These are phyloP conservation scores for Beauveria scarabaeidicola DNA, from an alignment of 2,329 filamentous ascomycete species.

Conservation along the genomic window DNA sequence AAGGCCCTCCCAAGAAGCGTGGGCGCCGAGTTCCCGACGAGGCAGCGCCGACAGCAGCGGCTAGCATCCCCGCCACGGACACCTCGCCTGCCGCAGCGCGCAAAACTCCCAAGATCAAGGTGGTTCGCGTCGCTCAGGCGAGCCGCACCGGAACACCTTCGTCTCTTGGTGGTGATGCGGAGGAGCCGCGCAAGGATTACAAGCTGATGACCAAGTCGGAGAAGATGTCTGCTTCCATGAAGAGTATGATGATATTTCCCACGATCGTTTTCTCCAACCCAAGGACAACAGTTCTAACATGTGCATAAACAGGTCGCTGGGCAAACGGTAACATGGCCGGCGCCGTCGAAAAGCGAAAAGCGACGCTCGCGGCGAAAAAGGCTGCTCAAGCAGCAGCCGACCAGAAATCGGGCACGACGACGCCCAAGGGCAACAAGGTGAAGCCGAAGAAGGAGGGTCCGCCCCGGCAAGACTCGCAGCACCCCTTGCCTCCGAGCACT, in stretches of 20 bases:
- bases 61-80: background rate
- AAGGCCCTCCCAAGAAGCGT: constrained; percentile 31
- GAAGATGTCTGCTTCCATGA: constrained; percentile 59
- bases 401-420: constrained; percentile 26
- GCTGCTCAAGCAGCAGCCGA: constrained; percentile 35
- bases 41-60: background rate
- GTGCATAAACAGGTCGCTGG: constrained; percentile 41
- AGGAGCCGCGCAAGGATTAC: constrained; percentile 44
- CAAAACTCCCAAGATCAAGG: constrained; percentile 32
- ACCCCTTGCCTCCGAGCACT: constrained; percentile 3
- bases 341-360: constrained; percentile 53
- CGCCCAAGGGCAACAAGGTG: constrained; percentile 28
- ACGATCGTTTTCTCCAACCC: background rate
- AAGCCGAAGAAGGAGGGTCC: constrained; percentile 28
- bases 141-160: constrained; percentile 24
- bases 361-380: constrained; percentile 52
- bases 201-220: constrained; percentile 55
- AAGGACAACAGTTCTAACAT: background rate
- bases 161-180: constrained; percentile 24
- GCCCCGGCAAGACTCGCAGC: constrained; percentile 16
- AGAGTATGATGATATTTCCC: constrained; percentile 37
- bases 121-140: constrained; percentile 22
- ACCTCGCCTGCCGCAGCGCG: constrained; percentile 15
- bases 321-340: constrained; percentile 51
- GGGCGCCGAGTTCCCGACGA: constrained; percentile 17